Evolutionary conservation across 148 eudicot species (phyloP).

Genomic region (Rhododendron ferrugineum): DNA sequence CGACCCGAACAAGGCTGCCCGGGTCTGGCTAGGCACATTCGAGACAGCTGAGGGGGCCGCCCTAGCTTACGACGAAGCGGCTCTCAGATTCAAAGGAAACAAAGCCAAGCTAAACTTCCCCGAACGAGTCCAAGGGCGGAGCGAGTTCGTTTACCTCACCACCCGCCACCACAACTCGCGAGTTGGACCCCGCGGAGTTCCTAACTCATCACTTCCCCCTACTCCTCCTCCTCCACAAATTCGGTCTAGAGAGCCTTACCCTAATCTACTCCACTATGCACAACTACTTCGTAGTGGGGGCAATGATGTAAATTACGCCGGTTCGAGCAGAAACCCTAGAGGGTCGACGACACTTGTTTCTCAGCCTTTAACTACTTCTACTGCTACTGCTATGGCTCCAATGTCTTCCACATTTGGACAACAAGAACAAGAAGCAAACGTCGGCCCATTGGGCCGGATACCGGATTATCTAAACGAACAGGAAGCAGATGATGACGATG

Average conservation of each 20-base stretch:
- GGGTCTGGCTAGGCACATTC: neutral
- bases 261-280: neutral
- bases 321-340: neutral
- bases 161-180: neutral
- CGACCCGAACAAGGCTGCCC: slow-evolving; percentile 4
- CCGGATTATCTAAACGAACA: neutral
- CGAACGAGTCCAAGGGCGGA: neutral
- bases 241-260: neutral
- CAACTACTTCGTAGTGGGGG: neutral
- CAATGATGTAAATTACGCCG: neutral
- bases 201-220: neutral
- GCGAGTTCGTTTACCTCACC: neutral
- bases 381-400: neutral
- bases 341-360: neutral
- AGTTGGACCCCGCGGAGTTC: neutral
- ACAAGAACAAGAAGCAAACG: neutral
- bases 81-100: slow-evolving; percentile 5
- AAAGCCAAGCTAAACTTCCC: slow-evolving; percentile 3
- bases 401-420: neutral
- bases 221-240: neutral
- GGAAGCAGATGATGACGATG: neutral
- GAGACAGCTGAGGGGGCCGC: neutral
- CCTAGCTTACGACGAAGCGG: neutral
- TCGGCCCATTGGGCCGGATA: neutral
- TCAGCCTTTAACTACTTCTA: neutral